phyloP scores from a whole-genome alignment of 202 grass and related monocot species.

The Panicum virgatum region DNA sequence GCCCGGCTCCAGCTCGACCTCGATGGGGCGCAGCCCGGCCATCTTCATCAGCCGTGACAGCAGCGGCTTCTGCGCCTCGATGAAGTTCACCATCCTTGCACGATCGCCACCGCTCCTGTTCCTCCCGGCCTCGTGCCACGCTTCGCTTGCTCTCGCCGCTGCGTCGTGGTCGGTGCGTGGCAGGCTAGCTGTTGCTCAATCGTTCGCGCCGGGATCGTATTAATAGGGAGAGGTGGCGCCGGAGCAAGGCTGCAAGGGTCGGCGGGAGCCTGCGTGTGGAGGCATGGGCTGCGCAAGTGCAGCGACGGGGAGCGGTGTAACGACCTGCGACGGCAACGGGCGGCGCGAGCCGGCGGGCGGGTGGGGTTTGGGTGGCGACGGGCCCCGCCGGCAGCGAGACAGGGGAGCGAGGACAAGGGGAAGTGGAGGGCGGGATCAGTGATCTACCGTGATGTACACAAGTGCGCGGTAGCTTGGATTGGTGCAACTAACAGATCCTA shows the following conservation, averaged over 20 bases:
- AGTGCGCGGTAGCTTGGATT: slow-evolving; percentile 33
- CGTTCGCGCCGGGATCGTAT: not conserved
- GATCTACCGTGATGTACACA: slow-evolving; percentile 36
- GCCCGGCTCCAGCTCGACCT: slow-evolving; percentile 71
- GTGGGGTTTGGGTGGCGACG: slow-evolving; percentile 42
- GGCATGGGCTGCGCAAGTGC: slow-evolving; percentile 1
- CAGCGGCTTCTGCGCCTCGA: slow-evolving; percentile 80
- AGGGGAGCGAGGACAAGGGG: not conserved
- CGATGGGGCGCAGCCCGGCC: slow-evolving; percentile 68
- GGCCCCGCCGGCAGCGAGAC: slow-evolving; percentile 4
- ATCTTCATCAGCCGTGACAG: slow-evolving; percentile 67
- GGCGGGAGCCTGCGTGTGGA: not conserved
- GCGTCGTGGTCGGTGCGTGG: not conserved
- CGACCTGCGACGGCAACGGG: slow-evolving; percentile 30
- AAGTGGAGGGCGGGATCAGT: slow-evolving; percentile 16
- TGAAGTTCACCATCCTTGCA: slow-evolving; percentile 78
- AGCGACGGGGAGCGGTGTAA: slow-evolving; percentile 36
- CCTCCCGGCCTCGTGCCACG: not conserved
- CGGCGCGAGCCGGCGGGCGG: not conserved
- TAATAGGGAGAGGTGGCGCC: slow-evolving; percentile 2
- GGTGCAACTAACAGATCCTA: slow-evolving; percentile 44
- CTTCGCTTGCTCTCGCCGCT: not conserved
- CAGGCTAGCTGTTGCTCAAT: not conserved
- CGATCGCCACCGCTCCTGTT: not conserved
- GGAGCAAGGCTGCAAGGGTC: not conserved